phyloP scores from a whole-genome alignment of 345 rosid species.

The Lumnitzera racemosa region DNA sequence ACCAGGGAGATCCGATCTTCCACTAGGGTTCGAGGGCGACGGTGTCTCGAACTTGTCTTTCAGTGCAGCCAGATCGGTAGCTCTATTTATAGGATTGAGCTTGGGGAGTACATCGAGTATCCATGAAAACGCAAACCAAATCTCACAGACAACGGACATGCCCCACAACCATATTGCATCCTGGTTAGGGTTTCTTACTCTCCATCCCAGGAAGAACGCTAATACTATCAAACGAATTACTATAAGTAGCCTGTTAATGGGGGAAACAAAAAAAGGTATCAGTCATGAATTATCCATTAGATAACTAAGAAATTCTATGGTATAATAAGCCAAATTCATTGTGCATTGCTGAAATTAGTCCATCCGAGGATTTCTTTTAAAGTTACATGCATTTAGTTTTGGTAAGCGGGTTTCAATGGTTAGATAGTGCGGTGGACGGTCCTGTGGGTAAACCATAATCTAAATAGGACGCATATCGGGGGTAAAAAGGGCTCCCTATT shows the following conservation, averaged over 20 bases:
- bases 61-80: constrained; percentile 71
- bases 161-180: constrained; percentile 95
- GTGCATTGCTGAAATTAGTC: too few relatives aligned
- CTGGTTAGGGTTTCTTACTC: constrained; percentile 61
- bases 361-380: too few relatives aligned
- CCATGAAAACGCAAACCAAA: constrained; percentile 98
- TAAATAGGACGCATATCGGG: too few relatives aligned
- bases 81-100: constrained; percentile 76
- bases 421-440: too few relatives aligned
- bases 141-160: constrained; percentile 66
- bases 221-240: constrained; percentile 41
- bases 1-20: constrained; percentile 86
- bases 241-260: constrained; percentile 45
- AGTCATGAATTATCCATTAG: too few relatives aligned
- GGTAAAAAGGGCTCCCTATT: too few relatives aligned
- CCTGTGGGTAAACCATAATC: too few relatives aligned
- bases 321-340: too few relatives aligned
- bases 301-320: too few relatives aligned
- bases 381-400: too few relatives aligned
- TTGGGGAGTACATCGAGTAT: constrained; percentile 74
- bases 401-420: too few relatives aligned
- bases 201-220: constrained; percentile 61
- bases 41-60: constrained; percentile 68
- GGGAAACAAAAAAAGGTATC: too few relatives aligned
- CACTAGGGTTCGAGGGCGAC: constrained; percentile 68